A percentile compares a stretch with the other conserved stretches of the same genome.
Conservation (phyloP, 202 grass and related monocot species). For the Eragrostis tef region DNA sequence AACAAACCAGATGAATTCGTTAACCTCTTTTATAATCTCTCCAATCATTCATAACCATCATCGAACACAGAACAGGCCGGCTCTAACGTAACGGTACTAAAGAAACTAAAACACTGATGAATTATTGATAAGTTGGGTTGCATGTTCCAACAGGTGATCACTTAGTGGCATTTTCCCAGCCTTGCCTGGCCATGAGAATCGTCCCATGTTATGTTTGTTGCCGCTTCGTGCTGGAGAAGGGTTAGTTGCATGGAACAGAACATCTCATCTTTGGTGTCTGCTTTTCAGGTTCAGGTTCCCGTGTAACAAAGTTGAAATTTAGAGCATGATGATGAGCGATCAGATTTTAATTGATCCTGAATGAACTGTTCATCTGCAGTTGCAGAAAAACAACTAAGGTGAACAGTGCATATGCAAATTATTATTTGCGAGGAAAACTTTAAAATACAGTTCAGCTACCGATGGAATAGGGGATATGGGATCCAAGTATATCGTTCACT, state of each 20-base stretch:
- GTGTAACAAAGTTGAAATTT: constrained; percentile 24
- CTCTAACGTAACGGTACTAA: constrained; percentile 35
- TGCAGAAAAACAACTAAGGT: background rate
- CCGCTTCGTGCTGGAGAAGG: constrained; percentile 22
- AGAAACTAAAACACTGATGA: constrained; percentile 19
- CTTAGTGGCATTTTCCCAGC: constrained; percentile 27
- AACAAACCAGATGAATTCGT: constrained; percentile 7
- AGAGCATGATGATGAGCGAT: background rate
- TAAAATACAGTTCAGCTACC: background rate
- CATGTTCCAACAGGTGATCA: constrained; percentile 41
- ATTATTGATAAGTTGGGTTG: constrained; percentile 47
- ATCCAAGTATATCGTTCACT: background rate
- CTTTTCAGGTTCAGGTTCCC: constrained; percentile 46
- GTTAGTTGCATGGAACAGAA: constrained; percentile 23
- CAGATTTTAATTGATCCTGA: background rate
- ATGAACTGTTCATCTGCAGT: background rate
- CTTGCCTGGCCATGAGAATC: constrained; percentile 45
- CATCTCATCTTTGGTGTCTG: constrained; percentile 49
- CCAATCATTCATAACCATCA: constrained; percentile 43
- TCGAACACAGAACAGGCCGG: constrained; percentile 6
- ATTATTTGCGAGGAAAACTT: background rate
- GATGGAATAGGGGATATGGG: too few species aligned
- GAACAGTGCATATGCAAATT: background rate
- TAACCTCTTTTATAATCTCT: constrained; percentile 23
- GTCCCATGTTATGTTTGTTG: constrained; percentile 61